Evolutionary conservation across 2,329 filamentous ascomycete genomes (phyloP).

Genomic region (Balansia obtecta): DNA sequence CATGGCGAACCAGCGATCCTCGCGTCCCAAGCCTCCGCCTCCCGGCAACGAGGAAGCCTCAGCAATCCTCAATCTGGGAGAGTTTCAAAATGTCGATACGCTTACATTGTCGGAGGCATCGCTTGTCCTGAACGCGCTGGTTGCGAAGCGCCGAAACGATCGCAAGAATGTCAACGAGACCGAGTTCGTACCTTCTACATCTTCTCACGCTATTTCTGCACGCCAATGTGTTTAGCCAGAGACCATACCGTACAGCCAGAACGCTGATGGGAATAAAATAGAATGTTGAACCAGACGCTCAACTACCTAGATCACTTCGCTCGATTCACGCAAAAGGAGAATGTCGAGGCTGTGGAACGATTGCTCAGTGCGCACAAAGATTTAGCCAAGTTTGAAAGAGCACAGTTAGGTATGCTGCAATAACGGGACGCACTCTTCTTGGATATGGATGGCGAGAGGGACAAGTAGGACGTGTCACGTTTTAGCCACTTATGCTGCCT

Average conservation of each 20-base stretch:
- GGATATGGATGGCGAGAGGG: neutral
- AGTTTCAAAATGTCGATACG: conserved; percentile 85
- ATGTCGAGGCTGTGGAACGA: conserved; percentile 86
- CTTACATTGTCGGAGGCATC: conserved; percentile 86
- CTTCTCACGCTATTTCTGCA: neutral
- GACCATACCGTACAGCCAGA: neutral
- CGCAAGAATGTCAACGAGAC: conserved; percentile 75
- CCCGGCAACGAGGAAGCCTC: conserved; percentile 82
- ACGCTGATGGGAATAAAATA: conserved; percentile 18
- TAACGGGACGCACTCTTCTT: neutral
- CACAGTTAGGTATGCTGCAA: conserved; percentile 60
- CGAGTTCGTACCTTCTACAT: conserved; percentile 43
- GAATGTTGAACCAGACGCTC: conserved; percentile 74
- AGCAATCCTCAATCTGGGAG: conserved; percentile 71
- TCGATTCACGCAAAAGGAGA: conserved; percentile 90
- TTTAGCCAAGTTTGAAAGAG: conserved; percentile 84
- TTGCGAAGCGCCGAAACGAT: conserved; percentile 66
- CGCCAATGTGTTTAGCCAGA: neutral
- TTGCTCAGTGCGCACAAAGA: conserved; percentile 68
- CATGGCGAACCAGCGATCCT: conserved; percentile 34
- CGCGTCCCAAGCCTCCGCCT: conserved; percentile 54
- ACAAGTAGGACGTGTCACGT: neutral
- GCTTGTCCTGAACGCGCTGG: conserved; percentile 81
- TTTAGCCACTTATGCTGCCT: conserved; percentile 2
- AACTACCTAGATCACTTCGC: conserved; percentile 92